These are phyloP conservation scores for Arthrobotrys musiformis DNA, from an alignment of 2,329 filamentous ascomycete genomes.

Conservation along the genomic window DNA sequence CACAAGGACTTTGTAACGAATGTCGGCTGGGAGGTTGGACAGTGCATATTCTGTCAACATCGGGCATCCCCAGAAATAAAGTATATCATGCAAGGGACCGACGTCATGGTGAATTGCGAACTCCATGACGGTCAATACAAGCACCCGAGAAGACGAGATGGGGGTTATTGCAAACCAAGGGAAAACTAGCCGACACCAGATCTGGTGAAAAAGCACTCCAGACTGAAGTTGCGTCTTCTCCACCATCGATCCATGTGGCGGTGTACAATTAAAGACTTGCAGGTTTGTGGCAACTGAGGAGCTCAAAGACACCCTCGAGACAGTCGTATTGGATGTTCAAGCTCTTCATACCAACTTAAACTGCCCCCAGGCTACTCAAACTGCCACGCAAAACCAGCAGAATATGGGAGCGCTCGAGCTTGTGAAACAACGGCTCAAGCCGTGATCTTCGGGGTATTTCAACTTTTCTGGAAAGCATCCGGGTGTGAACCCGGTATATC, in stretches of 20 bases:
- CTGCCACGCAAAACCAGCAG: conserved; percentile 40
- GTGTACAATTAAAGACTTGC: conserved; percentile 25
- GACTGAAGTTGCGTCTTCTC: conserved; percentile 14
- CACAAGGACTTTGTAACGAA: conserved; percentile 35
- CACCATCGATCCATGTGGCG: conserved; percentile 31
- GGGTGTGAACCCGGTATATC: conserved; percentile 12
- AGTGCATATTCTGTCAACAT: conserved; percentile 14
- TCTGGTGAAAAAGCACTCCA: background rate
- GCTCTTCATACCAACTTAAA: background rate
- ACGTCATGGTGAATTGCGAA: conserved; percentile 48
- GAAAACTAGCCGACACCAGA: background rate
- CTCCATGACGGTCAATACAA: conserved; percentile 20
- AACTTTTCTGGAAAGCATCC: conserved; percentile 53
- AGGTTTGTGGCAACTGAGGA: conserved; percentile 34
- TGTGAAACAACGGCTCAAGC: conserved; percentile 51
- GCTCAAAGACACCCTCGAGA: conserved; percentile 17
- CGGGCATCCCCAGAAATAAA: conserved; percentile 35
- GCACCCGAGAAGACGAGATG: conserved; percentile 13
- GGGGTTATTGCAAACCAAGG: conserved; percentile 21
- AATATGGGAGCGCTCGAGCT: conserved; percentile 7
- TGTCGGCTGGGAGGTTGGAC: conserved; percentile 28
- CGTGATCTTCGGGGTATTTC: conserved; percentile 51
- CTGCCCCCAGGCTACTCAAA: too few relatives aligned
- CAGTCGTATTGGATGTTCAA: conserved; percentile 26
- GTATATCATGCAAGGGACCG: conserved; percentile 38